phyloP scores from a whole-genome alignment of 495 filamentous ascomycete genomes.

The Oleoguttula mirabilis region DNA sequence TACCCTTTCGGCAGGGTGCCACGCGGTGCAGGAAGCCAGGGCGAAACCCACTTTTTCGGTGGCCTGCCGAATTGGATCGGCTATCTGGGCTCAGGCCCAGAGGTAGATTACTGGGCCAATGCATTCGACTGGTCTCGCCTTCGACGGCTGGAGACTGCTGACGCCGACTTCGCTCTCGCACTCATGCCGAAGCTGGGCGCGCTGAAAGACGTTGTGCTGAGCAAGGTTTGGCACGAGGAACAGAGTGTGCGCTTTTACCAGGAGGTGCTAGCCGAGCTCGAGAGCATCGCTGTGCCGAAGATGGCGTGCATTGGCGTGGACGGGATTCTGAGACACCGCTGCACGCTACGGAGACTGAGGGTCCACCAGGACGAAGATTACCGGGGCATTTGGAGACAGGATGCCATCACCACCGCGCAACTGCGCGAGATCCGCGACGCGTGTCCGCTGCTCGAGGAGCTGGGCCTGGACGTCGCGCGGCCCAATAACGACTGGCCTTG shows the following conservation, averaged over 20 bases:
- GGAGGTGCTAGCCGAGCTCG: not conserved
- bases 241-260: not conserved
- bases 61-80: not conserved
- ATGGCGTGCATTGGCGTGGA: not conserved
- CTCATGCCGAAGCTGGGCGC: not conserved
- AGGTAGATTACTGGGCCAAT: not conserved
- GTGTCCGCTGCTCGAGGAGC: not conserved
- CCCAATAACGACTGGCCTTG: not conserved
- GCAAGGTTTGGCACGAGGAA: not conserved
- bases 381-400: not conserved
- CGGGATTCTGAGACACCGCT: not conserved
- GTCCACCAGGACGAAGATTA: not conserved
- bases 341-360: not conserved
- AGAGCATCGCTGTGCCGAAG: not conserved
- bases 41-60: not conserved
- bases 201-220: not conserved
- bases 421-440: not conserved
- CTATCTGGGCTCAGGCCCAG: not conserved
- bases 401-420: not conserved
- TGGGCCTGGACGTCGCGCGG: not conserved
- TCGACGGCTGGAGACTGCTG: not conserved
- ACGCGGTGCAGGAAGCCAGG: too few species aligned
- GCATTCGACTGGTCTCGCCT: not conserved
- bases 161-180: not conserved
- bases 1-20: not conserved